Evolutionary conservation across 2,329 filamentous ascomycete genomes (phyloP).

Genomic region (Neonectria sp.): DNA sequence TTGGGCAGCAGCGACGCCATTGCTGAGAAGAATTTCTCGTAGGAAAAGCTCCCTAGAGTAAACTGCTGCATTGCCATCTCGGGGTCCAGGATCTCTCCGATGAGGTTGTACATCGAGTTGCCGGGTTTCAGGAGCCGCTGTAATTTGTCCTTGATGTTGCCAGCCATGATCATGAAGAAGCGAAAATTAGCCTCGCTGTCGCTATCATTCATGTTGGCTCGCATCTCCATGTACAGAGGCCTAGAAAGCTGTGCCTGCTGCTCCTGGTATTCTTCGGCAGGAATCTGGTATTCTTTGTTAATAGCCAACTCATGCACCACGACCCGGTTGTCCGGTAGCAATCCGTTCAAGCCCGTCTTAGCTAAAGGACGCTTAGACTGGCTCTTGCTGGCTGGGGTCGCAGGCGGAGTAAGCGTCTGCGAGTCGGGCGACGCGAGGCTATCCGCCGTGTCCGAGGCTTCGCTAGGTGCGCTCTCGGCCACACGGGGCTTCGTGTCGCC

Average conservation of each 20-base stretch:
- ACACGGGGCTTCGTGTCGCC: slow-evolving; percentile 81
- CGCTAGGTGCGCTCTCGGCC: slow-evolving; percentile 62
- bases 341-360: slow-evolving; percentile 63
- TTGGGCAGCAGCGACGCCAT: slow-evolving; percentile 83
- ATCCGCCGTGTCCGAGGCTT: slow-evolving; percentile 55
- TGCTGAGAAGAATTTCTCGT: slow-evolving; percentile 84
- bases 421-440: slow-evolving; percentile 58
- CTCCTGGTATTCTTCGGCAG: slow-evolving; percentile 71
- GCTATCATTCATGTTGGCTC: slow-evolving; percentile 75
- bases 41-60: slow-evolving; percentile 81
- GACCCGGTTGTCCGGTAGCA: slow-evolving; percentile 80
- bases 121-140: slow-evolving; percentile 79
- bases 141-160: slow-evolving; percentile 80
- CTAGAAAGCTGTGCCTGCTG: slow-evolving; percentile 66
- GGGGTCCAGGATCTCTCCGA: slow-evolving; percentile 82
- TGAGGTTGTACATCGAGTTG: slow-evolving; percentile 81
- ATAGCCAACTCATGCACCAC: slow-evolving; percentile 86
- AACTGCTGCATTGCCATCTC: slow-evolving; percentile 80
- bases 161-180: slow-evolving; percentile 79
- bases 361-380: slow-evolving; percentile 55
- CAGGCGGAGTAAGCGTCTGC: slow-evolving; percentile 68
- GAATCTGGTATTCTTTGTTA: slow-evolving; percentile 83
- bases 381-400: slow-evolving; percentile 62
- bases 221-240: slow-evolving; percentile 71
- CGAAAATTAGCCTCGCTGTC: slow-evolving; percentile 75